Evolutionary conservation across 805 yeast genomes (phyloP).

Genomic region (Saturnispora ahearnii): DNA sequence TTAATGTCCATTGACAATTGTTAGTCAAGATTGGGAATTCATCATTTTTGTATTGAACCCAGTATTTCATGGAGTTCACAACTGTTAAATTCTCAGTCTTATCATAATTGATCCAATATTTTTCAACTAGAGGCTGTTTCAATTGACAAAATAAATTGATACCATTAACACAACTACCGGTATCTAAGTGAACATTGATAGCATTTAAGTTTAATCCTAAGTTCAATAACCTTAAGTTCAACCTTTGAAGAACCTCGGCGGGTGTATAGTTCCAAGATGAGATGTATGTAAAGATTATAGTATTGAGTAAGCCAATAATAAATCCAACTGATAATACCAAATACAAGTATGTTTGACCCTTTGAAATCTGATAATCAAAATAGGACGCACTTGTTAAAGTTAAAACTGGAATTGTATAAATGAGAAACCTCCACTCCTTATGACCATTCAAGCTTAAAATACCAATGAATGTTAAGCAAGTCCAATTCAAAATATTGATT

Average conservation of each 20-base stretch:
- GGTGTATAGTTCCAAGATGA: slow-evolving; percentile 86
- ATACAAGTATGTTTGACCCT: slow-evolving; percentile 15
- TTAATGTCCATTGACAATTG: slow-evolving; percentile 35
- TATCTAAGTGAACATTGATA: slow-evolving; percentile 60
- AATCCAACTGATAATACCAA: slow-evolving; percentile 28
- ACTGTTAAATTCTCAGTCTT: slow-evolving; percentile 54
- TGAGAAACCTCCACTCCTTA: slow-evolving; percentile 88
- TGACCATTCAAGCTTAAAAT: slow-evolving; percentile 78
- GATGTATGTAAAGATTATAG: slow-evolving; percentile 46
- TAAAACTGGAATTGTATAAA: slow-evolving; percentile 64
- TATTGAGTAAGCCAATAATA: slow-evolving; percentile 27
- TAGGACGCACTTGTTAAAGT: slow-evolving; percentile 24
- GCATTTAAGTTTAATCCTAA: slow-evolving; percentile 4
- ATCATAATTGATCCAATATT: slow-evolving; percentile 46
- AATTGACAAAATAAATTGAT: slow-evolving; percentile 66
- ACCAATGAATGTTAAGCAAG: slow-evolving; percentile 47
- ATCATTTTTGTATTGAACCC: slow-evolving; percentile 34
- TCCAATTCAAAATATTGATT: slow-evolving; percentile 38
- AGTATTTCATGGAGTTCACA: slow-evolving; percentile 20
- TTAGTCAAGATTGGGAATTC: slow-evolving; percentile 20
- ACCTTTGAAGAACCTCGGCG: slow-evolving; percentile 54
- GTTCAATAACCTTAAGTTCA: slow-evolving; percentile 32
- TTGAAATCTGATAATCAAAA: slow-evolving; percentile 3
- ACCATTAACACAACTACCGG: slow-evolving; percentile 83
- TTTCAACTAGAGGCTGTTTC: slow-evolving; percentile 18